Percentiles rank a stretch among this genome's conserved stretches.
Evolutionary conservation across 495 filamentous ascomycete genomes (phyloP).

Genomic region (Barbatosphaeria neglecta): DNA sequence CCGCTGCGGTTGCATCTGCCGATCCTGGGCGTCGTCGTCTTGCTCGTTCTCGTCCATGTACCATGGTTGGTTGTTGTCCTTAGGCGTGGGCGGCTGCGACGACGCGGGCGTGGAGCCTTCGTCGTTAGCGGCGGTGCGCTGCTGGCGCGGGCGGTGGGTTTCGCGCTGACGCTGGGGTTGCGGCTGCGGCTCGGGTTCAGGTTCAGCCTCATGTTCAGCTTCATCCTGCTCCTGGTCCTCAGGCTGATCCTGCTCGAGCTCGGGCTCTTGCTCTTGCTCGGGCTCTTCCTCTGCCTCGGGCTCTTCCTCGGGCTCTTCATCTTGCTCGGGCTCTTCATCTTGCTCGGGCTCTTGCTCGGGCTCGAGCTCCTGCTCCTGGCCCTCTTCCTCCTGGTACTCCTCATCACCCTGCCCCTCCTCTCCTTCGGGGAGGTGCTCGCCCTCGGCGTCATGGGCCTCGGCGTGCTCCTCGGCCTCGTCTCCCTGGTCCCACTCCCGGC

Average conservation of each 20-base stretch:
- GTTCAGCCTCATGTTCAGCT: not conserved
- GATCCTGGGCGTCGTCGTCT: constrained; percentile 2
- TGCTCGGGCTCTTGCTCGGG: constrained; percentile 6
- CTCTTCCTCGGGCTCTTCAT: constrained; percentile 5
- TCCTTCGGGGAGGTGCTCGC: constrained; percentile 3
- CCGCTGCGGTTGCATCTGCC: constrained; percentile 7
- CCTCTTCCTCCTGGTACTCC: constrained; percentile 11
- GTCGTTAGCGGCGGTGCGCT: not conserved
- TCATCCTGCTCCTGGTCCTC: not conserved
- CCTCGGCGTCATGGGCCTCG: constrained; percentile 2
- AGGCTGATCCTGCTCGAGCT: not conserved
- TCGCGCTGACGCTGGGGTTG: constrained; percentile 3
- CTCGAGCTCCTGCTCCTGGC: constrained; percentile 2
- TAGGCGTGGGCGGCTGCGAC: constrained; percentile 22
- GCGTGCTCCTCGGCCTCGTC: constrained; percentile 6
- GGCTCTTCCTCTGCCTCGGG: constrained; percentile 1
- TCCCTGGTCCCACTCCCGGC: constrained; percentile 5
- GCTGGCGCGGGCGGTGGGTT: not conserved
- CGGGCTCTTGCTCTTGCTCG: constrained; percentile 1
- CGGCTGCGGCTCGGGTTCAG: not conserved
- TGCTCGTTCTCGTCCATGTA: constrained; percentile 20
- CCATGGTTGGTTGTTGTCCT: constrained; percentile 19
- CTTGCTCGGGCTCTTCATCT: constrained; percentile 3
- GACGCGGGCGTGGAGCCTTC: constrained; percentile 10
- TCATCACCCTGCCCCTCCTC: constrained; percentile 13